Conservation (phyloP, 495 filamentous ascomycete species). For the Talaromyces proteolyticus region DNA sequence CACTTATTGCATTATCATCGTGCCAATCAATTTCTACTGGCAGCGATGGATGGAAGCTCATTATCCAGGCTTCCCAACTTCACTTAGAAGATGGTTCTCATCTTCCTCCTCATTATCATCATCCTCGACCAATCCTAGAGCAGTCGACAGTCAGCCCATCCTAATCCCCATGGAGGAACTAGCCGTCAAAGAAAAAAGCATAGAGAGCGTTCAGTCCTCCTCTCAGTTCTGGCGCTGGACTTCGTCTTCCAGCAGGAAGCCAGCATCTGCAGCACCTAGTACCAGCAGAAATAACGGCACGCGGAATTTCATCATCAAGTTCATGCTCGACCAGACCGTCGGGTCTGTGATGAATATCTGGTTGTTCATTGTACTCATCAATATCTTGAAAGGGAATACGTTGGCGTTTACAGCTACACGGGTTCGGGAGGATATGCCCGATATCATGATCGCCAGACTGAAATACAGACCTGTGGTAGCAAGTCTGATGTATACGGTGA, state of each 20-base stretch:
- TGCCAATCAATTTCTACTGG: constrained; percentile 87
- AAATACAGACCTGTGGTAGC: constrained; percentile 85
- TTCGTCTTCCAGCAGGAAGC: constrained; percentile 7
- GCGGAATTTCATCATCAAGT: constrained; percentile 72
- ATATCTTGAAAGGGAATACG: constrained; percentile 39
- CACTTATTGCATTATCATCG: constrained; percentile 65
- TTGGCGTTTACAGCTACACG: constrained; percentile 3
- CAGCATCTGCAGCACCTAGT: constrained; percentile 26
- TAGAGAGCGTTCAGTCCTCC: constrained; percentile 40
- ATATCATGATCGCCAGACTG: constrained; percentile 64
- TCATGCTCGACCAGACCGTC: constrained; percentile 74
- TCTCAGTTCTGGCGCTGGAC: neutral
- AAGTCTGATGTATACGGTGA: constrained; percentile 68
- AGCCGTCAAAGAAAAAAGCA: constrained; percentile 41
- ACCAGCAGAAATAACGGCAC: constrained; percentile 18
- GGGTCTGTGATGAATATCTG: constrained; percentile 73
- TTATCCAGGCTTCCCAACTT: constrained; percentile 41
- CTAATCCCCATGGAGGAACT: constrained; percentile 25
- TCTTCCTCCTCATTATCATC: constrained; percentile 40
- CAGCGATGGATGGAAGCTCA: constrained; percentile 53
- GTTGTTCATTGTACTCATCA: constrained; percentile 60
- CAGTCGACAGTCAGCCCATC: constrained; percentile 27
- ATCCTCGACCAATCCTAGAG: constrained; percentile 11
- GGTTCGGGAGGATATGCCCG: constrained; percentile 4
- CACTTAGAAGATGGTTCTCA: constrained; percentile 43